phyloP scores from a whole-genome alignment of 1,284 basidiomycete species.

The Pterulicium gracile region DNA sequence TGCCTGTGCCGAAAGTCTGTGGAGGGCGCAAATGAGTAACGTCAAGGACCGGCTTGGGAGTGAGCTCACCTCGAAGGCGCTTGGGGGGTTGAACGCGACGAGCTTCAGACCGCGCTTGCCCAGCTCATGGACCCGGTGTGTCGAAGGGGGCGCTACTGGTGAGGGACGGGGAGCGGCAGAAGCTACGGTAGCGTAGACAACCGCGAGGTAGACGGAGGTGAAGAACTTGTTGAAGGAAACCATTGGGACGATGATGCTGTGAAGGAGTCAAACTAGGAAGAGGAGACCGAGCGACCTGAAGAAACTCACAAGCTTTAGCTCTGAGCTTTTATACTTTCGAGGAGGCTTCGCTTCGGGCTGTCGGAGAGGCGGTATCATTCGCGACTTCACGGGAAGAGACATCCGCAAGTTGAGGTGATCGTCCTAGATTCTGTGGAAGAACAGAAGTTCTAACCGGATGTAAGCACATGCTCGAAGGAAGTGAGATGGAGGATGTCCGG shows the following conservation, averaged over 20 bases:
- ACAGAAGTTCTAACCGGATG: too few species aligned
- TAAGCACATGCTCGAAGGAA: too few species aligned
- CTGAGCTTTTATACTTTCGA: too few species aligned
- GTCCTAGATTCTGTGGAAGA: too few species aligned
- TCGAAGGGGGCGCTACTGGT: slow-evolving; percentile 20
- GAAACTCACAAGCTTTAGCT: too few species aligned
- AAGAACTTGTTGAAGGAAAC: slow-evolving; percentile 17
- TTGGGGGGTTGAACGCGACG: slow-evolving; percentile 31
- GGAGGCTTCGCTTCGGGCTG: too few species aligned
- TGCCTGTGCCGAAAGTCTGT: slow-evolving; percentile 22
- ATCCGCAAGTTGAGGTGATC: too few species aligned
- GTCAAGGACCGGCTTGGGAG: slow-evolving; percentile 12
- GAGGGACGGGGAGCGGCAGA: slow-evolving; percentile 17
- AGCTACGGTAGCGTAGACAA: slow-evolving; percentile 11
- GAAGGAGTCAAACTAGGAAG: too few species aligned
- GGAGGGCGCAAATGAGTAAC: background rate
- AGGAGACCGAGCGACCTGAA: too few species aligned
- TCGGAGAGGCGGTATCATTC: too few species aligned
- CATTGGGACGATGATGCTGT: slow-evolving; percentile 5
- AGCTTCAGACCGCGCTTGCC: slow-evolving; percentile 24
- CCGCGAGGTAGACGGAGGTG: slow-evolving; percentile 18
- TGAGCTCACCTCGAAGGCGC: slow-evolving; percentile 29
- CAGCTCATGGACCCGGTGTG: slow-evolving; percentile 28
- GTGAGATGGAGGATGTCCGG: too few species aligned
- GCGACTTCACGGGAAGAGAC: too few species aligned